phyloP scores from a whole-genome alignment of 306 rosid genomes.

The Quercus robur region DNA sequence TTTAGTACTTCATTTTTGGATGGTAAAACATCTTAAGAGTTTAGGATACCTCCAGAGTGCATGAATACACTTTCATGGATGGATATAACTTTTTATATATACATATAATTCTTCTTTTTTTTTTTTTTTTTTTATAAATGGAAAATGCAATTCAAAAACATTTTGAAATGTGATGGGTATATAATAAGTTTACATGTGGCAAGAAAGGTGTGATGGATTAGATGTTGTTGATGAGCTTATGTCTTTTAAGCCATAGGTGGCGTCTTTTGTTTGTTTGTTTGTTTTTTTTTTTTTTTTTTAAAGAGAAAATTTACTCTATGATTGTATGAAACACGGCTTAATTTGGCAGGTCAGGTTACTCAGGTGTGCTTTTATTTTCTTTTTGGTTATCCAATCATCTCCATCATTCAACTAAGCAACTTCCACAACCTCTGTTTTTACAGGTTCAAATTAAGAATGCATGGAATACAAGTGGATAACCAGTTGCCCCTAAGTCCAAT shows the following conservation, averaged over 20 bases:
- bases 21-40: neutral
- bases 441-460: constrained; percentile 91
- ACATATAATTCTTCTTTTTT: neutral
- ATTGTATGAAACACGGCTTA: neutral
- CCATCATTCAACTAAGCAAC: constrained; percentile 17
- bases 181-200: neutral
- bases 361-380: neutral
- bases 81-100: neutral
- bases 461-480: constrained; percentile 85
- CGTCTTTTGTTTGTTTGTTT: neutral
- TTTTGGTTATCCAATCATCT: constrained; percentile 10
- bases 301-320: neutral
- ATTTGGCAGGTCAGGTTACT: constrained; percentile 15
- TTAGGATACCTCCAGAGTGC: neutral
- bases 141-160: neutral
- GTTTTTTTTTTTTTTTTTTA: neutral
- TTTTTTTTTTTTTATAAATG: neutral
- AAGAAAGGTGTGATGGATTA: neutral
- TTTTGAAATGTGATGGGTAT: neutral
- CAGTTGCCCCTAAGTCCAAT: constrained; percentile 93
- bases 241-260: neutral
- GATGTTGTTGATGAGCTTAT: neutral
- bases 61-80: neutral
- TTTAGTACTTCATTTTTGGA: neutral
- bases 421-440: constrained; percentile 19